These are phyloP conservation scores for Saussurea involucrata DNA, from an alignment of 129 eudicot genomes.

Conservation along the genomic window DNA sequence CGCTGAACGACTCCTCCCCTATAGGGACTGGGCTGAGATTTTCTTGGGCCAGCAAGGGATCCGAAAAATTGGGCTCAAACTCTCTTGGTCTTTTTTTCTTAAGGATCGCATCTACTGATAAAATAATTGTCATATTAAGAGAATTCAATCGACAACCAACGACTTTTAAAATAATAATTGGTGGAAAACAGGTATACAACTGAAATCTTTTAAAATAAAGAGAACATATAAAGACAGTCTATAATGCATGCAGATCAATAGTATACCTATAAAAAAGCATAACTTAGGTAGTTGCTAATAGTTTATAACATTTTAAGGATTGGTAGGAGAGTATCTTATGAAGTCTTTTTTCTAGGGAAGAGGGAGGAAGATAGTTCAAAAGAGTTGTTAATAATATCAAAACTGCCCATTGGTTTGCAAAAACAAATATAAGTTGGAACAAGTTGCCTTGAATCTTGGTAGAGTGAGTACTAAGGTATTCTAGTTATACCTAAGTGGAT, in stretches of 20 bases:
- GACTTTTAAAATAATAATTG: neutral
- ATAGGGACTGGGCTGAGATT: no score
- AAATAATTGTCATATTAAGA: neutral
- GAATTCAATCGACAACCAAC: neutral
- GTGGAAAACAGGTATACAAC: neutral
- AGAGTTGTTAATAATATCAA: slow-evolving; percentile 13
- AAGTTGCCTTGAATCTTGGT: slow-evolving; percentile 22
- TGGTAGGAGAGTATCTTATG: neutral
- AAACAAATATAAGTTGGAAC: slow-evolving; percentile 14
- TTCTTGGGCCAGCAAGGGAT: no score
- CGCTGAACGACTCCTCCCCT: no score
- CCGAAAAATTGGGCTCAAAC: no score
- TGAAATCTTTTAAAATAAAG: neutral
- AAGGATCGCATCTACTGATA: neutral
- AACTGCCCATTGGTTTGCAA: slow-evolving; percentile 9
- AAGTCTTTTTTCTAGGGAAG: neutral
- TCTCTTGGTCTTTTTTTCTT: no score
- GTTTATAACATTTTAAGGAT: slow-evolving; percentile 4
- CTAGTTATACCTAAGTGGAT: slow-evolving; percentile 3
- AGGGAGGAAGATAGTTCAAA: slow-evolving; percentile 12
- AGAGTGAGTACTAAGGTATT: slow-evolving; percentile 19
- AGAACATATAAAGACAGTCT: neutral
- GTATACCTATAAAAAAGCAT: neutral
- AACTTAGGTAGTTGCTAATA: neutral
- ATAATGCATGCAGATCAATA: neutral